Conservation (phyloP, 1,284 basidiomycete genomes). For the Sphaerobolus stellatus region DNA sequence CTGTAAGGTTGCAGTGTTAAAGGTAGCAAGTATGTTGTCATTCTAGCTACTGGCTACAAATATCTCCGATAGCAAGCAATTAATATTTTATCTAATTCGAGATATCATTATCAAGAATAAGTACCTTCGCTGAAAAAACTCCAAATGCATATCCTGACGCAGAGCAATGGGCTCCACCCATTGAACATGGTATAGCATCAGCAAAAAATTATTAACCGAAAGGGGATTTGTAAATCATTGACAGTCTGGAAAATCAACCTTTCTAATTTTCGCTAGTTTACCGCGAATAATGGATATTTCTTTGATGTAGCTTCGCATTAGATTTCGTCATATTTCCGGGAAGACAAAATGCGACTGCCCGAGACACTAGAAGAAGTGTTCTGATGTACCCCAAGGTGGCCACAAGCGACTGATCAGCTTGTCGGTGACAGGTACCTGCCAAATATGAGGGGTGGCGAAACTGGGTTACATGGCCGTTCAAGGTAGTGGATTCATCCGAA, state of each 20-base stretch:
- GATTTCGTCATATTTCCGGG: slow-evolving; percentile 62
- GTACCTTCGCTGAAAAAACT: slow-evolving; percentile 24
- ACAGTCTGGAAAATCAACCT: background rate
- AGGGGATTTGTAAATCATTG: slow-evolving; percentile 55
- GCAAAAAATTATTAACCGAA: slow-evolving; percentile 48
- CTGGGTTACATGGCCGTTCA: slow-evolving; percentile 54
- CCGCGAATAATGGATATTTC: slow-evolving; percentile 52
- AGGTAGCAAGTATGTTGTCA: too few species aligned
- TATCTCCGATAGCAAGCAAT: too few species aligned
- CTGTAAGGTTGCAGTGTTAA: too few species aligned
- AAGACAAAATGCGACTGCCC: slow-evolving; percentile 49
- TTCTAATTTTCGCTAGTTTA: slow-evolving; percentile 33
- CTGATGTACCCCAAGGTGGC: slow-evolving; percentile 45
- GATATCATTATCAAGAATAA: too few species aligned
- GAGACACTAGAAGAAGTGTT: slow-evolving; percentile 44
- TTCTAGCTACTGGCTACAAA: too few species aligned
- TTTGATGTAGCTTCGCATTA: slow-evolving; percentile 57
- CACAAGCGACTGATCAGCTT: slow-evolving; percentile 54
- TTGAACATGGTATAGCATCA: slow-evolving; percentile 58
- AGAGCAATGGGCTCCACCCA: slow-evolving; percentile 37
- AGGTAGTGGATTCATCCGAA: slow-evolving; percentile 45
- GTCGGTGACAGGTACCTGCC: slow-evolving; percentile 56
- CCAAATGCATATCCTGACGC: slow-evolving; percentile 19
- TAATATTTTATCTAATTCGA: too few species aligned
- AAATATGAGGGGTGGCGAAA: slow-evolving; percentile 45